Evolutionary conservation across 306 rosid species (phyloP), one percentile per base, ranked within the genome.

Genomic region (Corylus heterophylla): DNA sequence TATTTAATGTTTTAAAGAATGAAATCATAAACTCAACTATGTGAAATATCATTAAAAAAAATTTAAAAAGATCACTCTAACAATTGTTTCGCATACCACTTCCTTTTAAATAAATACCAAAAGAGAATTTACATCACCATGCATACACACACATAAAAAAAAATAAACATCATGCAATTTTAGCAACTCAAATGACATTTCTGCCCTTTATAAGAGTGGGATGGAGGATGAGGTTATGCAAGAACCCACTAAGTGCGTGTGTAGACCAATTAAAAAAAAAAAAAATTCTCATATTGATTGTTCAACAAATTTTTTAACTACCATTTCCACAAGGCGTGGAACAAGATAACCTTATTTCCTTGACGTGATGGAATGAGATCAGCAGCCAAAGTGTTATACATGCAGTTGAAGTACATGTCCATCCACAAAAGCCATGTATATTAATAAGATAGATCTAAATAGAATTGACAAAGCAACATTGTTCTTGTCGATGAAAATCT

Each of bases 281-380:
- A 39, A 42, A 16, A 39, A 10, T 67, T 39, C 7, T 42, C 22
- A 20, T 63, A 29, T 63, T 29, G 69, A 45, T 63, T 63, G 44
- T 5, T 14, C 13, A 29, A 11, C 5, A 31, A 29, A 63, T 31
- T n/a, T 20, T 31, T 20, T 31, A 31, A n/a, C 7, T 39, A 37
- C 35, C 13, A 12, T 25, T 59, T 25, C 72, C 45, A 37, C 49
- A 66, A 42, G 71, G 49, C 47, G 7, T 8, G 20, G 45, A 42
- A 42, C 45, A 42, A 42, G 44, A 39, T 39, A 39, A 39, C 44
- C 5, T 39, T 39, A 4, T 39, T 39, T 39, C 70, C 48, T 64
- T 66, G 49, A 35, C 37, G 48, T 62, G 69, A 62, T 62, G 44
- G 69, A 31, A 62, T 62, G 69, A 62, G 39, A 62, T 62, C 44